Percentiles rank a stretch among this genome's conserved stretches.
phyloP scores from a whole-genome alignment of 2,329 filamentous ascomycete species.

The Xylariaceae sp. region DNA sequence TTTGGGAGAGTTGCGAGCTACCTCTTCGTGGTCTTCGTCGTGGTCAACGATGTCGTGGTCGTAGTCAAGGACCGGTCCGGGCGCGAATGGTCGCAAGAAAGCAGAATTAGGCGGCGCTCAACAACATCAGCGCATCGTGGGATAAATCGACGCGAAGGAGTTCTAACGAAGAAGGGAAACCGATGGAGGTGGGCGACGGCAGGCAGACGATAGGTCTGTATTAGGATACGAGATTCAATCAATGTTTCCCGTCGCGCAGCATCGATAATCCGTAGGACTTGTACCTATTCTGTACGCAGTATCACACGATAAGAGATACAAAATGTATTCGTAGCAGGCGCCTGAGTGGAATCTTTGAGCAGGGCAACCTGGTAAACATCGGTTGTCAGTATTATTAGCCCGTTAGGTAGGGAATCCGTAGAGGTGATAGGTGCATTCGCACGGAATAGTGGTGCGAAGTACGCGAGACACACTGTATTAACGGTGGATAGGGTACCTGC shows the following conservation, averaged over 20 bases:
- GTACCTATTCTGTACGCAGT: not conserved
- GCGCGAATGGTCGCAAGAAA: conserved; percentile 20
- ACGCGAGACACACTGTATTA: too few relatives aligned
- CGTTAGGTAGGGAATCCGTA: too few relatives aligned
- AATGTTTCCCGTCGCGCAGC: not conserved
- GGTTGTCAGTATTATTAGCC: too few relatives aligned
- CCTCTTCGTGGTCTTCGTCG: conserved; percentile 7
- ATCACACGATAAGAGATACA: too few relatives aligned
- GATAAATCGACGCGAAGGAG: conserved; percentile 1
- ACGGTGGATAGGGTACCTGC: too few relatives aligned
- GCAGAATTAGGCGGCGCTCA: conserved; percentile 10
- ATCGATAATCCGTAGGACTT: not conserved
- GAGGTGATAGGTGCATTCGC: too few relatives aligned
- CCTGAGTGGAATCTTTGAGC: not conserved
- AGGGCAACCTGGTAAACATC: too few relatives aligned
- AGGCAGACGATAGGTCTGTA: not conserved
- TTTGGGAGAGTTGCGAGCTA: conserved; percentile 17
- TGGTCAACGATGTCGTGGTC: conserved; percentile 12
- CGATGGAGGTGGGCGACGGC: not conserved
- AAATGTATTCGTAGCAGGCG: too few relatives aligned
- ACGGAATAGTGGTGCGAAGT: too few relatives aligned
- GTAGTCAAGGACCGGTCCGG: conserved; percentile 20
- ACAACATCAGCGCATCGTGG: conserved; percentile 22
- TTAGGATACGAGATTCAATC: not conserved
- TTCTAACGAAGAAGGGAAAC: conserved; percentile 6